Conservation (phyloP, 2,329 filamentous ascomycete genomes). For the Neocucurbitaria cava region DNA sequence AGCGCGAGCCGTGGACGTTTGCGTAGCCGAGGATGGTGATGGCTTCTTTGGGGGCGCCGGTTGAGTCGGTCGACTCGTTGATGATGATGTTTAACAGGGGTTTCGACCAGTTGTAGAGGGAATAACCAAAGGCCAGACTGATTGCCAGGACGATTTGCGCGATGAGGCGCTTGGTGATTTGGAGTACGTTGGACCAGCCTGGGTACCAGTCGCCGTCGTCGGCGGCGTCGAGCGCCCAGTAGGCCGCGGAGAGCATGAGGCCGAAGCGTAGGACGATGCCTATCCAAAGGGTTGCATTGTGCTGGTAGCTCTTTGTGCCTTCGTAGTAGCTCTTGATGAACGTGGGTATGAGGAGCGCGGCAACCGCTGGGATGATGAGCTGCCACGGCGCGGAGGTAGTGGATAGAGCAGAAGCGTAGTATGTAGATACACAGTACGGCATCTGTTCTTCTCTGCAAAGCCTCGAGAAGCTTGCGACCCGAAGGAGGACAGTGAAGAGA, state of each 20-base stretch:
- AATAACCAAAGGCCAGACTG: constrained; percentile 81
- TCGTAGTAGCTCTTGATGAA: constrained; percentile 81
- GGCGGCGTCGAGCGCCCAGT: constrained; percentile 89
- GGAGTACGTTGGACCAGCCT: constrained; percentile 61
- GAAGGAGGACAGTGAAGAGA: constrained; percentile 79
- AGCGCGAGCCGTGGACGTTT: constrained; percentile 91
- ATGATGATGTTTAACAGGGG: constrained; percentile 78
- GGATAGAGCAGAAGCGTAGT: constrained; percentile 89
- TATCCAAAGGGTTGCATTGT: constrained; percentile 84
- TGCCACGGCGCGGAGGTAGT: constrained; percentile 95
- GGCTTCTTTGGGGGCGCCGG: constrained; percentile 45
- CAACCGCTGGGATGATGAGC: constrained; percentile 77
- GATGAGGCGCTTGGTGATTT: constrained; percentile 75
- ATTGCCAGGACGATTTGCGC: constrained; percentile 83
- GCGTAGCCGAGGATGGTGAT: constrained; percentile 89
- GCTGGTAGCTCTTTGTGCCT: constrained; percentile 86
- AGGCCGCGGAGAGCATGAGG: constrained; percentile 76
- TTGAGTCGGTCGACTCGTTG: constrained; percentile 27
- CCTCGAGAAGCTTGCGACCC: constrained; percentile 84
- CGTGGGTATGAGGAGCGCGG: constrained; percentile 73
- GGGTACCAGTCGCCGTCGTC: constrained; percentile 85
- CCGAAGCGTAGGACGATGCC: constrained; percentile 78
- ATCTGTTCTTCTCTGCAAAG: constrained; percentile 98
- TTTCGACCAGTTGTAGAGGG: constrained; percentile 84
- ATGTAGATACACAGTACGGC: constrained; percentile 94